These are phyloP conservation scores for Scedosporium apiospermum DNA, from an alignment of 2,329 filamentous ascomycete genomes.

Conservation along the genomic window DNA sequence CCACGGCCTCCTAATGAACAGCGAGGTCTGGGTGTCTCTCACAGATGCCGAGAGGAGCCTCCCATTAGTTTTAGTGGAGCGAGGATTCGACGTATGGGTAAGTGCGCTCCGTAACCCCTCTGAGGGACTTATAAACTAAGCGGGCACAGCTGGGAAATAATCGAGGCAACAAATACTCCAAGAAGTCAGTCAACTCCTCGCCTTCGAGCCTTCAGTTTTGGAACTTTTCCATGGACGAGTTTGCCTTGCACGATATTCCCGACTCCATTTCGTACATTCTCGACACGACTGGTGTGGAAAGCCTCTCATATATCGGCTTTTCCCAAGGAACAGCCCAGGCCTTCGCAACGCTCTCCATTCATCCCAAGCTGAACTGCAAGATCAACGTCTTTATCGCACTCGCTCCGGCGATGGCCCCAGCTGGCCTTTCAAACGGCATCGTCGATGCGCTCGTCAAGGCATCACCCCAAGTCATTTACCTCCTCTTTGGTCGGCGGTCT, in stretches of 20 bases:
- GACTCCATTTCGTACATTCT: slow-evolving; percentile 91
- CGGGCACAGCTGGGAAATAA: slow-evolving; percentile 74
- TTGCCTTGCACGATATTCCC: slow-evolving; percentile 94
- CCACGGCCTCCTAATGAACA: slow-evolving; percentile 96
- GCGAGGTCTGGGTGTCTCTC: slow-evolving; percentile 93
- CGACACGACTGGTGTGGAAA: slow-evolving; percentile 68
- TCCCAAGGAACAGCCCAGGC: slow-evolving; percentile 95
- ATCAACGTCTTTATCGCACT: slow-evolving; percentile 94
- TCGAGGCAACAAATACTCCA: slow-evolving; percentile 97
- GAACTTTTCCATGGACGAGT: slow-evolving; percentile 98
- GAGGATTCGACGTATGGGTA: slow-evolving; percentile 93
- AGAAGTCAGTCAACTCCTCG: slow-evolving; percentile 72
- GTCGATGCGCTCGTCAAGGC: slow-evolving; percentile 91
- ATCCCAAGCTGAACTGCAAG: slow-evolving; percentile 84
- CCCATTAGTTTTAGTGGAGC: slow-evolving; percentile 80
- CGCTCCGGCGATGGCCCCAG: slow-evolving; percentile 92
- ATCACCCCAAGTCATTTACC: slow-evolving; percentile 82
- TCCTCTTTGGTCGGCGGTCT: slow-evolving; percentile 83
- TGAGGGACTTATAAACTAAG: background rate
- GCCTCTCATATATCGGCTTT: slow-evolving; percentile 92
- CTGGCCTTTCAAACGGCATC: slow-evolving; percentile 78
- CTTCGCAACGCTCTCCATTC: slow-evolving; percentile 86
- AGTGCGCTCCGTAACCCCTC: slow-evolving; percentile 17
- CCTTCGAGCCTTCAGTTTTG: slow-evolving; percentile 75
- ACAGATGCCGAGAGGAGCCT: slow-evolving; percentile 79